Base-by-base conservation (phyloP, 2,329 filamentous ascomycete species). In the Penicillium sp. region DNA sequence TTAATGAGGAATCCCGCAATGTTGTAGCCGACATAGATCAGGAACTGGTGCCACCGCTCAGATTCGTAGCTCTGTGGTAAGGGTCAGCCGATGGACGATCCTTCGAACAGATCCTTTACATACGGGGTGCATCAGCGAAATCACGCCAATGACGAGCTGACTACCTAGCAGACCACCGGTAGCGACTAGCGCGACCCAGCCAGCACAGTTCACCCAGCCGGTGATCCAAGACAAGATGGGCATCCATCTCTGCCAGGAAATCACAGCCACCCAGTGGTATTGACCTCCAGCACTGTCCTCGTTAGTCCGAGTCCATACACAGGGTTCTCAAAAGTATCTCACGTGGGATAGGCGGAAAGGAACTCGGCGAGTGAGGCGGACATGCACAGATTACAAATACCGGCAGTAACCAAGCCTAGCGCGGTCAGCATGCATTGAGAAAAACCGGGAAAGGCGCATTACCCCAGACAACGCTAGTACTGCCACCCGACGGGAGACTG, bases 401-500 rank as follows among this genome's bases (percentile, higher is more conserved):
- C 85, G 19, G 84, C 84, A 10, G 83, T 81, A 3, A 84, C 68
- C 27, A 88, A 73, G 52, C 75, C 72, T 74, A 16, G 5, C 19
- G 29, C 3, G 43, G 50, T 60, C 35, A 63, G 46, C 22, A 49
- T 24, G 19, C 33, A n/a, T 22, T 16, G 16, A 14, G 31, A 33
- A 19, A 27, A 22, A 33, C n/a, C 13, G 16, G 27, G 44, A 39
- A 19, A 10, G 35, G 1, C n/a, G n/a, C 19, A 63, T 59, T 65
- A 84, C 89, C 90, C 89, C 90, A 93, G 56, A 93, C 82, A 41
- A 92, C 87, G 56, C 86, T 83, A 8, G 83, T 85, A 21, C 86
- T 83, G 0, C 90, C 90, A 43, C 90, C 90, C 14, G 85, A 88
- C 1, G 89, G 87, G 31, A 93, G 77, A 21, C 85, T 84, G 5